Base-by-base conservation (phyloP, 805 yeast species). In the Starmerella powellii region DNA sequence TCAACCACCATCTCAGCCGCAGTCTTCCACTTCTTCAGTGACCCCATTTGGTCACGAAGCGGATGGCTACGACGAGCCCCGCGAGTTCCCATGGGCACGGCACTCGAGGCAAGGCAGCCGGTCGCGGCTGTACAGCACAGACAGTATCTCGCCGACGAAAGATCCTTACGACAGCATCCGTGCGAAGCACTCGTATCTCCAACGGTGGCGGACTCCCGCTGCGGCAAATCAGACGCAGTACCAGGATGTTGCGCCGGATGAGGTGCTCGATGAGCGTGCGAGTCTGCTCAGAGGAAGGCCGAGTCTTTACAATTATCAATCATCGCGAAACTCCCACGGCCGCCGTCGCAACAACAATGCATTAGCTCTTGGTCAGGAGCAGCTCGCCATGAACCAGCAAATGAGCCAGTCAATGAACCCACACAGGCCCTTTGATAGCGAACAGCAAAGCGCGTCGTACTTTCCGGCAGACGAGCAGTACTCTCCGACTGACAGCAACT, bases 61-160 rank as follows among this genome's bases (percentile, higher is more conserved):
- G 6, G 11, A 6, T 10, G 37, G 16, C 12, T 8, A 33, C 13
- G 37, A 33, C 17, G 37, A 33, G 16, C 4, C 4, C n/a, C 51
- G 86, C 84, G 33, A 34, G 12, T 26, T 31, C 19, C 32, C 37
- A 15, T 19, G 42, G 36, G 8, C 8, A 8, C 34, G 40, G 19
- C 28, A 20, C 12, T 10, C 34, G 18, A 42, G 41, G 5, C 29
- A 18, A 23, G 20, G 21, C 30, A 31, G 39, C 34, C 40, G 47
- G 21, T 33, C 37, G 10, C 24, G 27, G n/a, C 4, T 19, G 17
- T 33, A 19, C 27, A 10, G 16, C 12, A 33, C 6, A 4, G 44
- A 34, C 8, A 20, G n/a, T 5, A 8, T 34, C 27, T 20, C 38
- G 26, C 41, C 47, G 20, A 18, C 16, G 15, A 29, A 42, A 34